These are phyloP conservation scores for Colletotrichum sp. DNA, from an alignment of 2,329 filamentous ascomycete species.

Conservation along the genomic window DNA sequence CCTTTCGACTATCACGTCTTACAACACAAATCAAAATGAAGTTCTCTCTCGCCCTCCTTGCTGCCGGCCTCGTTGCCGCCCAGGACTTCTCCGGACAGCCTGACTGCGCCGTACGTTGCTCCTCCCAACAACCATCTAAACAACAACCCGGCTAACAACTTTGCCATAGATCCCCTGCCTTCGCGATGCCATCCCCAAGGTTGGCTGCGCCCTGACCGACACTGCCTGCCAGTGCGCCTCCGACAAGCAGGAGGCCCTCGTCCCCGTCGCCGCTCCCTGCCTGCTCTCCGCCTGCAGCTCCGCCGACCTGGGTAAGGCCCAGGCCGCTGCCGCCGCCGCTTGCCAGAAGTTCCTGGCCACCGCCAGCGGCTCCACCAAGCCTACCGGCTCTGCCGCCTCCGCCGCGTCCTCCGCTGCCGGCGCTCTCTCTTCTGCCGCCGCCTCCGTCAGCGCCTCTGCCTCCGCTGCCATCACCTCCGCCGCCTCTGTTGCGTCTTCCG, in stretches of 20 bases:
- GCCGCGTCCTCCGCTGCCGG: not conserved
- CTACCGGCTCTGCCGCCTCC: not conserved
- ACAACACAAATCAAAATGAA: conserved; percentile 41
- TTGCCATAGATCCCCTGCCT: conserved; percentile 37
- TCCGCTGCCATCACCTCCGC: conserved; percentile 35
- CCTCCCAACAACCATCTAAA: not conserved
- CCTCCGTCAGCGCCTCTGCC: conserved; percentile 12
- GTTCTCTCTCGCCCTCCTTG: conserved; percentile 36
- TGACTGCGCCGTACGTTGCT: conserved; percentile 44
- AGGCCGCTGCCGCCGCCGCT: conserved; percentile 31
- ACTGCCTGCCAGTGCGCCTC: conserved; percentile 43
- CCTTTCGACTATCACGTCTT: not conserved
- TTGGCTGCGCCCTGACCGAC: conserved; percentile 41
- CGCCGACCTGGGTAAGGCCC: conserved; percentile 34
- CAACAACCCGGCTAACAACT: not conserved
- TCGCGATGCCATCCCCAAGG: conserved; percentile 34
- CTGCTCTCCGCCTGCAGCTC: conserved; percentile 37
- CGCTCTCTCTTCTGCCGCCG: not conserved
- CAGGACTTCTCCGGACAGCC: conserved; percentile 41
- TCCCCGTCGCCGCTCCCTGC: conserved; percentile 33
- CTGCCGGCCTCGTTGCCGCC: conserved; percentile 40
- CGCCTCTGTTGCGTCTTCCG: conserved; percentile 21
- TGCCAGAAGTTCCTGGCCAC: conserved; percentile 27
- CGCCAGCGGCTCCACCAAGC: not conserved
- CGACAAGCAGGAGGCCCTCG: conserved; percentile 34